These are phyloP conservation scores for Penicillium sp. DNA, from an alignment of 2,329 filamentous ascomycete species.

Conservation along the genomic window DNA sequence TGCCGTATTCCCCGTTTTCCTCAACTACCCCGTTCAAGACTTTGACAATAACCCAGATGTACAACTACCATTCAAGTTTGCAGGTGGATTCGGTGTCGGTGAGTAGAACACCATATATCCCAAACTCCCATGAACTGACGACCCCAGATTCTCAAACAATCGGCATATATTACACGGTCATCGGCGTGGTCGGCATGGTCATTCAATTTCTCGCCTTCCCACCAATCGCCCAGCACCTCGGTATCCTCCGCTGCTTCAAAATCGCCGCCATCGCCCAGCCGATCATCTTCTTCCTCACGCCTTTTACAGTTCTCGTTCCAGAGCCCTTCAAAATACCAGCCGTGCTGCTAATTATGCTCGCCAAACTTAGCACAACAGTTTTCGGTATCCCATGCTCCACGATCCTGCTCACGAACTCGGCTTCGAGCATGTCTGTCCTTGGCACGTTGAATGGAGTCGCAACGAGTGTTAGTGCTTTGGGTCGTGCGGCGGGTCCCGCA, in stretches of 20 bases:
- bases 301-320: conserved; percentile 69
- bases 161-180: conserved; percentile 80
- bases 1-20: conserved; percentile 82
- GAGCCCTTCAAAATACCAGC: conserved; percentile 54
- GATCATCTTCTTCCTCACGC: conserved; percentile 74
- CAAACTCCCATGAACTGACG: neutral
- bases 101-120: conserved; percentile 10
- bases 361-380: conserved; percentile 74
- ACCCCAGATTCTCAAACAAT: conserved; percentile 67
- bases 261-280: conserved; percentile 68
- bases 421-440: conserved; percentile 69
- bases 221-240: conserved; percentile 67
- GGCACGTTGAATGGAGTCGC: conserved; percentile 91
- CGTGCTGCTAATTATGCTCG: conserved; percentile 66
- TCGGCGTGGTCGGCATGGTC: conserved; percentile 74
- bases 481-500: conserved; percentile 76
- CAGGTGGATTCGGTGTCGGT: conserved; percentile 72
- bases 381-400: conserved; percentile 87
- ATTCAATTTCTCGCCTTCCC: conserved; percentile 88
- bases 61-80: conserved; percentile 75
- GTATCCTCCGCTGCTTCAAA: conserved; percentile 72
- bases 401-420: conserved; percentile 87
- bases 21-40: conserved; percentile 68
- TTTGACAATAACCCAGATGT: conserved; percentile 56
- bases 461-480: conserved; percentile 77